Evolutionary conservation across 805 yeast species (phyloP).

Genomic region (Candida insectalens): DNA sequence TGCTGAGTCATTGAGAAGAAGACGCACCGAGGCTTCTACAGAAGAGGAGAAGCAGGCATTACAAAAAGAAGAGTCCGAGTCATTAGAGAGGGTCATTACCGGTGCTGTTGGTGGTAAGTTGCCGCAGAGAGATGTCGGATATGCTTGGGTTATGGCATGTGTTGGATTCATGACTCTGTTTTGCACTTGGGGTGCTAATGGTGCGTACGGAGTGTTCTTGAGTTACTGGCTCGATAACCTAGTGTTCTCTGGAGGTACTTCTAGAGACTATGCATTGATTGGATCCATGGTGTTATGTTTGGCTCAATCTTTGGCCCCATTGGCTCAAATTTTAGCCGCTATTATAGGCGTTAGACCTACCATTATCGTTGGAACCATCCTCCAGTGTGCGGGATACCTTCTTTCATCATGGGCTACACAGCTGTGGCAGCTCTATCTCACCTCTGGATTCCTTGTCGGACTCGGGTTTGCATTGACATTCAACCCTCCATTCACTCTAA

Average conservation of each 20-base stretch:
- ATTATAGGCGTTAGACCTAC: slow-evolving; percentile 13
- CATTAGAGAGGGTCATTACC: slow-evolving; percentile 2
- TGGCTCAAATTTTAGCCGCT: slow-evolving; percentile 13
- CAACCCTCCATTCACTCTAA: slow-evolving; percentile 36
- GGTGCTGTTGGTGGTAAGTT: not conserved
- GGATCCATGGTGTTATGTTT: slow-evolving; percentile 34
- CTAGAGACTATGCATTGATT: slow-evolving; percentile 49
- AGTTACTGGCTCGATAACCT: slow-evolving; percentile 39
- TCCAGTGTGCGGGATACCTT: slow-evolving; percentile 38
- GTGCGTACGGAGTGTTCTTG: slow-evolving; percentile 52
- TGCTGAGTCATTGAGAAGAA: not conserved
- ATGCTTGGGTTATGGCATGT: slow-evolving; percentile 44
- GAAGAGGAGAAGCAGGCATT: slow-evolving; percentile 2
- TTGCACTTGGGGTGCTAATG: slow-evolving; percentile 60
- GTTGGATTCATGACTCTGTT: slow-evolving; percentile 35
- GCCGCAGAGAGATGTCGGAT: slow-evolving; percentile 20
- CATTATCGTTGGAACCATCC: slow-evolving; percentile 25
- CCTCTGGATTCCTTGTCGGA: slow-evolving; percentile 48
- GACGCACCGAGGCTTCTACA: slow-evolving; percentile 1
- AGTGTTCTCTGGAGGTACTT: slow-evolving; percentile 41
- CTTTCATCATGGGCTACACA: slow-evolving; percentile 17
- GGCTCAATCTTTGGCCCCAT: slow-evolving; percentile 18
- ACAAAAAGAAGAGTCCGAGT: slow-evolving; percentile 2
- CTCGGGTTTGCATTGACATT: slow-evolving; percentile 39
- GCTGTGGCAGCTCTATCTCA: slow-evolving; percentile 39